Conservation (phyloP, 768 basidiomycete species). For the Lactarius akahatsu region DNA sequence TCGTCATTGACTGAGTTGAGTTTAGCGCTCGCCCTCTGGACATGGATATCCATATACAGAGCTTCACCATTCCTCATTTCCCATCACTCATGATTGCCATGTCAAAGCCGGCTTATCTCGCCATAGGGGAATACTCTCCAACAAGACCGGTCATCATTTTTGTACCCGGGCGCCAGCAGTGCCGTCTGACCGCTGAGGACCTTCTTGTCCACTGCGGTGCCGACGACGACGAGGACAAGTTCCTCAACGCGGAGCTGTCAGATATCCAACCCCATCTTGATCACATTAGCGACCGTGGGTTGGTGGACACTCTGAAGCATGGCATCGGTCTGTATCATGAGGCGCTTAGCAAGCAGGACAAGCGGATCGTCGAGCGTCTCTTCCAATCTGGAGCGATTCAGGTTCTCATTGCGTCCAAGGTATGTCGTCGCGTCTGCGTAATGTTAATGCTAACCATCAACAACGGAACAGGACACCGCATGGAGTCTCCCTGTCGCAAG, state of each 20-base stretch:
- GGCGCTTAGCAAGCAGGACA: slow-evolving; percentile 88
- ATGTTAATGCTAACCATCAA: background rate
- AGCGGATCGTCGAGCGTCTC: slow-evolving; percentile 86
- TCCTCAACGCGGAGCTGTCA: slow-evolving; percentile 82
- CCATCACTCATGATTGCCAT: slow-evolving; percentile 98
- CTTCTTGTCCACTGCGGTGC: slow-evolving; percentile 84
- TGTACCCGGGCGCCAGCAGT: slow-evolving; percentile 91
- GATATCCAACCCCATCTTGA: slow-evolving; percentile 89
- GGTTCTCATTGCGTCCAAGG: slow-evolving; percentile 91
- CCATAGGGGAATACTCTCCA: slow-evolving; percentile 83
- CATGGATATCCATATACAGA: slow-evolving; percentile 96
- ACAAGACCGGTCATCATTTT: slow-evolving; percentile 89
- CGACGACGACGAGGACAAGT: slow-evolving; percentile 79
- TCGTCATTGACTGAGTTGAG: background rate
- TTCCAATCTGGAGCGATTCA: slow-evolving; percentile 96
- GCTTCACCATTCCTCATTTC: slow-evolving; percentile 96
- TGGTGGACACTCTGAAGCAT: slow-evolving; percentile 80
- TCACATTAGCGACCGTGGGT: slow-evolving; percentile 69
- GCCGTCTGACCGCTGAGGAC: slow-evolving; percentile 91
- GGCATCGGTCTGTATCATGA: slow-evolving; percentile 97
- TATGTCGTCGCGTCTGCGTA: slow-evolving; percentile 35
- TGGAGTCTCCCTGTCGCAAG: slow-evolving; percentile 94
- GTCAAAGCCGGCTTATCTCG: slow-evolving; percentile 97
- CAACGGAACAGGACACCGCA: slow-evolving; percentile 70
- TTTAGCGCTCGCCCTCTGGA: slow-evolving; percentile 89